Base-by-base conservation (phyloP, 164 flowering plant species). In the Buxus sempervirens region DNA sequence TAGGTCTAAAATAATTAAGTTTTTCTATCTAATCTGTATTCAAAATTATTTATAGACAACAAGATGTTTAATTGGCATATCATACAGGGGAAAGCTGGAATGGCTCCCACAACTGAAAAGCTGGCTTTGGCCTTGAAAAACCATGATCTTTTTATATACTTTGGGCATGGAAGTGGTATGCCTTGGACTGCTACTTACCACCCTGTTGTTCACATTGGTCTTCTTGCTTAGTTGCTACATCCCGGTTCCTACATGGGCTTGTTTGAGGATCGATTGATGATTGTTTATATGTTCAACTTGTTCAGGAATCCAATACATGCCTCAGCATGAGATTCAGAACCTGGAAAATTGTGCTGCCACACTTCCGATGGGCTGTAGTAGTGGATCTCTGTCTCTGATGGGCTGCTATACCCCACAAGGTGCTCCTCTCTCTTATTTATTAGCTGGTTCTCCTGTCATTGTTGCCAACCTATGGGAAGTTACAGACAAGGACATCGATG, bases 141-240 rank as follows among this genome's bases (percentile, higher is more conserved):
- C 68, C 98, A 87, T 71, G 97, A 96, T 68, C 90, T 96, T 55
- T 96, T 88, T 68, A 73, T 93, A 62, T 96, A 96, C 77, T 80
- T 93, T 41, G 99, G 99, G 41, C 99, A 96, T 83, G 99, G 98
- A 77, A 89, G 96, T 77, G 99, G 99, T 96, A 89, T 25, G 87
- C 21, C 63, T 55, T 5, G 28, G 45, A 41, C 54, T 69, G 51
- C 62, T 38, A 32, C 55, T 32, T 65, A 21, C 27, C 36, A 48
- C 60, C 13, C 20, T 64, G 20, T 18, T 49, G 49, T 16, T 58
- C 1, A 6, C 2, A 12, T 23, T 71, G 45, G 55, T 63, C 5
- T 18, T 63, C 23, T 5, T 59, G 20, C 16, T 16, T 32, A 32
- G 38, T 14, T 48, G 18, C 22, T 64, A 4, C 8, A 14, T 38